These are phyloP conservation scores for Boletus sp. DNA, from an alignment of 1,284 basidiomycete species.

Conservation along the genomic window DNA sequence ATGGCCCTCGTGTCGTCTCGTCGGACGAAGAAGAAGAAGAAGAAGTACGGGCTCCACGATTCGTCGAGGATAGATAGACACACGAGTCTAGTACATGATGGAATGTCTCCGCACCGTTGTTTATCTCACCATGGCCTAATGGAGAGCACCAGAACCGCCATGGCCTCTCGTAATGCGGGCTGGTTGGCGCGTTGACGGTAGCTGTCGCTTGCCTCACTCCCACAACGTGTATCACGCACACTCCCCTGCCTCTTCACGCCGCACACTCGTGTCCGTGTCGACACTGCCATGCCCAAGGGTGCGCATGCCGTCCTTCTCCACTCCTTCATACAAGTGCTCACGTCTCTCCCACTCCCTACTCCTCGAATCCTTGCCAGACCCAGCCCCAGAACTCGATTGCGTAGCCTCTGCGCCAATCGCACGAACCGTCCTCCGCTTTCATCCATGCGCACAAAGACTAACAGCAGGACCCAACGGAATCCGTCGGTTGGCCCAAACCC, in stretches of 20 bases:
- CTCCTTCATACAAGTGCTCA: constrained; percentile 13
- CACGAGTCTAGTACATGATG: too few species aligned
- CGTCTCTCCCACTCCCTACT: constrained; percentile 6
- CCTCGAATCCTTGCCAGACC: constrained; percentile 1
- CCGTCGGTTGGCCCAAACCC: constrained; percentile 21
- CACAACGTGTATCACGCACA: constrained; percentile 25
- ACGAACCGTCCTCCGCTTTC: constrained; percentile 4
- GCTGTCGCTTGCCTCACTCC: constrained; percentile 23
- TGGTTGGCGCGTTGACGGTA: constrained; percentile 12
- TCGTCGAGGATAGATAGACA: too few species aligned
- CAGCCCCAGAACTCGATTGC: constrained; percentile 5
- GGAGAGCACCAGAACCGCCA: too few species aligned
- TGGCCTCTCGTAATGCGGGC: constrained; percentile 14
- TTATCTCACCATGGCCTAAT: too few species aligned
- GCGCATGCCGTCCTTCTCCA: constrained; percentile 21
- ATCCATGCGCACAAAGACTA: constrained; percentile 28
- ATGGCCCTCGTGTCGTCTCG: neutral
- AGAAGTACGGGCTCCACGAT: too few species aligned
- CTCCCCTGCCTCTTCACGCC: constrained; percentile 21
- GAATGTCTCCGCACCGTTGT: too few species aligned
- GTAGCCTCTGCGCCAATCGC: constrained; percentile 7
- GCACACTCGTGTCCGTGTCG: constrained; percentile 33
- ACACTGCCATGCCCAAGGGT: constrained; percentile 26
- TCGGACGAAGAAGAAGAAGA: constrained; percentile 20
- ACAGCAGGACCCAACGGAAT: constrained; percentile 23